Base-by-base conservation (phyloP, 768 basidiomycete genomes). In the Agrocybe praecox region DNA sequence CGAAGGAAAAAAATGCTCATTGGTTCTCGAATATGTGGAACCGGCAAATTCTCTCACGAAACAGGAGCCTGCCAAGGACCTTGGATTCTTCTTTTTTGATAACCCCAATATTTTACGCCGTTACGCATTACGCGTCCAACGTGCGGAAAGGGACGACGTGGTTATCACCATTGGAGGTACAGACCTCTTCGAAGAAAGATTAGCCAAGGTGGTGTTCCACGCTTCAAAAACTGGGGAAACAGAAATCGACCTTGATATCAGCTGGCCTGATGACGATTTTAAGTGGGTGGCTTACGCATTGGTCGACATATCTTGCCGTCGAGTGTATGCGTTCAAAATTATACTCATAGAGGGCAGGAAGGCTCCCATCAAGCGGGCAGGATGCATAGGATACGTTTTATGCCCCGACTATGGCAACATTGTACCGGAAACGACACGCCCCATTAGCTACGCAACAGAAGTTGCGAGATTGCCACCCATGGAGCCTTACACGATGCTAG, bases 281-380 rank as follows among this genome's bases (percentile, higher is more conserved):
- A 67, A 72, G 48, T 76, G 76, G 76, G 62, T 62, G 1, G 70
- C 71, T 2, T 77, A 66, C 65, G 76, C 75, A 3, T 61, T 77
- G 36, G 66, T 77, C 22, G 76, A 77, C 50, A 67, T 74, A 23
- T 74, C 74, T 14, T 77, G 76, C 57, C 67, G 70, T 19, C 62
- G 73, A 1, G 72, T 77, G 5, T 77, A 77, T 45, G 76, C 74
- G 2, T 71, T 77, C 67, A 77, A 77, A 56, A 65, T 77, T 29
- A 62, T 75, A n/a, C n/a, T n/a, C n/a, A n/a, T n/a, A n/a, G n/a
- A n/a, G n/a, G n/a, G n/a, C n/a, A n/a, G n/a, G n/a, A n/a, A n/a
- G n/a, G n/a, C n/a, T n/a, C n/a, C 36, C 33, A 76, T 24, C 64
- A 66, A 17, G 68, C 74, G 59, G 69, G 70, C 7, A 63, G 74